Evolutionary conservation across 108 stramenopile genomes (phyloP).

Genomic region (Halocafeteria seosinensis): DNA sequence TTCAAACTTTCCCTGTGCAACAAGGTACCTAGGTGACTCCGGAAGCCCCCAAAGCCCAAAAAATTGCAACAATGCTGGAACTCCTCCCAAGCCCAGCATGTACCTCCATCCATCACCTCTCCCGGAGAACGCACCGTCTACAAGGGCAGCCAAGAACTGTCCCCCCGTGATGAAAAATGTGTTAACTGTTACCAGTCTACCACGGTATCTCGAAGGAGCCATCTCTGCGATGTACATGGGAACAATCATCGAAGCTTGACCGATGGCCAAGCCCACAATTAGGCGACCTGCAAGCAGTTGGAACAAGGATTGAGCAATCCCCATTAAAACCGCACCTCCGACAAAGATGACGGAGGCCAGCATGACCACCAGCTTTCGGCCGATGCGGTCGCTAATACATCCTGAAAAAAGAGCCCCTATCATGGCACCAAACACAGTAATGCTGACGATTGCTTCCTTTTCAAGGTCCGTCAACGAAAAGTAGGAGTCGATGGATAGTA

Average conservation of each 20-base stretch:
- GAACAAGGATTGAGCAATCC: not conserved
- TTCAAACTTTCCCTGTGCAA: not conserved
- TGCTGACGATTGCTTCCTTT: not conserved
- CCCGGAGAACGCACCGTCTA: not conserved
- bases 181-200: not conserved
- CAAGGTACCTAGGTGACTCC: conserved; percentile 3
- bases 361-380: not conserved
- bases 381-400: not conserved
- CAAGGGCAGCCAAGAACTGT: not conserved
- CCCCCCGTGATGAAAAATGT: not conserved
- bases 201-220: not conserved
- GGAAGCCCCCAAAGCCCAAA: not conserved
- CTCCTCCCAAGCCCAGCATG: not conserved
- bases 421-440: not conserved
- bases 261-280: not conserved
- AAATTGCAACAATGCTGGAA: not conserved
- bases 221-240: conserved; percentile 8
- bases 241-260: not conserved
- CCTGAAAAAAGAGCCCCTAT: not conserved
- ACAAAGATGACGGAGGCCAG: not conserved
- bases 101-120: not conserved
- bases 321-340: not conserved
- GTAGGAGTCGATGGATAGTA: not conserved
- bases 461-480: not conserved
- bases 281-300: not conserved